Base-by-base conservation (phyloP, 2,329 filamentous ascomycete species). In the Fusarium verrucosum region DNA sequence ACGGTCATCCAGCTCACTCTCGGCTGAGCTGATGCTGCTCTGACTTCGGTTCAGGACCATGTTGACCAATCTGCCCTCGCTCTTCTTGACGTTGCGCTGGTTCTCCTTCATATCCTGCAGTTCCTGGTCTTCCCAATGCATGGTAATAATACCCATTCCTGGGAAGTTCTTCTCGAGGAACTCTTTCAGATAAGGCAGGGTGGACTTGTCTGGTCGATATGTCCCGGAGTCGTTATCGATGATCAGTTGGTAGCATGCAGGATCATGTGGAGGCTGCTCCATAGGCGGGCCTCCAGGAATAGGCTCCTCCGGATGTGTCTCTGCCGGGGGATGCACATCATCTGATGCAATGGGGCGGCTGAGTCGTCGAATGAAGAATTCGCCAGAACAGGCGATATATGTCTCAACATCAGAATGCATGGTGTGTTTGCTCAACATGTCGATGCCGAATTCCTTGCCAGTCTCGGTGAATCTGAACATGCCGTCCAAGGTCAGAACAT, bases 221-320 rank as follows among this genome's bases (percentile, higher is more conserved):
- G 94, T 98, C 11, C 94, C 94, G 51, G 89, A 92, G 77, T 97
- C 94, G 72, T 98, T 98, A 80, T 98, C 94, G 72, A 98, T 97
- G 65, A 95, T 82, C 10, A 98, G 85, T 74, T 96, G 90, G 75
- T 97, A 98, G 73, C 83, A 82, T 49, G 76, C 73, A n/a, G 80
- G 85, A 54, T 83, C 76, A 14, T 74, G 68, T 0, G 81, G 84
- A 4, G 82, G 83, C 1, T 76, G 62, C 0, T 74, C 72, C 16
- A 75, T 61, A 2, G 82, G 82, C 4, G 82, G 83, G 0, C 80
- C 85, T n/a, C 76, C 80, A 6, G 77, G 76, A 3, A 83, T 43
- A 4, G 84, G 77, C 2, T 82, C 70, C 0, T 80, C 74, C 0
- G 86, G 85, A 59, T 90, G 86, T 2, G 83, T 83, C 36, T 78